phyloP scores from a whole-genome alignment of 2,329 filamentous ascomycete genomes.

The Stachybotrys echinatus region DNA sequence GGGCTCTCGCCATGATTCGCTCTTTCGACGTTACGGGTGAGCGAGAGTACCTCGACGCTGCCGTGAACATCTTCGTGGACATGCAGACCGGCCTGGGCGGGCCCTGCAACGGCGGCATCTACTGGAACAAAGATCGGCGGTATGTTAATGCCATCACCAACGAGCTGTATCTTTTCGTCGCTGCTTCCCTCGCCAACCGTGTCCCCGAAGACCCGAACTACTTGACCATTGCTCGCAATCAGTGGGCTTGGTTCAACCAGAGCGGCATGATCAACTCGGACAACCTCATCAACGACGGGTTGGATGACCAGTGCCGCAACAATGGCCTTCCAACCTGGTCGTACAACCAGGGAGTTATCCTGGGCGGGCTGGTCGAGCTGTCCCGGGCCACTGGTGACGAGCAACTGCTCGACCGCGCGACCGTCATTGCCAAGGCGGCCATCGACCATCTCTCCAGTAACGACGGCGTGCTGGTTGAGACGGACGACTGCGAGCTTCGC shows the following conservation, averaged over 20 bases:
- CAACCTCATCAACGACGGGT: conserved; percentile 49
- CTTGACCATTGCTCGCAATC: conserved; percentile 40
- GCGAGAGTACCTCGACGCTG: conserved; percentile 45
- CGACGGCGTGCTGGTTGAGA: conserved; percentile 39
- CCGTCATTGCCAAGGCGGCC: conserved; percentile 39
- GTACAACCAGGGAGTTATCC: conserved; percentile 55
- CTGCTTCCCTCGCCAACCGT: conserved; percentile 47
- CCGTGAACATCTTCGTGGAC: conserved; percentile 50
- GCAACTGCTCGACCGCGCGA: not conserved
- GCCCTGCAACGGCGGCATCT: conserved; percentile 49
- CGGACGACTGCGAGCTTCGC: conserved; percentile 26
- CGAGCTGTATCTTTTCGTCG: conserved; percentile 50
- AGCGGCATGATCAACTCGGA: conserved; percentile 47
- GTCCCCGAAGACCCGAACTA: conserved; percentile 34
- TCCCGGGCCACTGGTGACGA: conserved; percentile 36
- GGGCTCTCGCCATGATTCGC: conserved; percentile 54
- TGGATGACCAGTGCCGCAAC: conserved; percentile 43
- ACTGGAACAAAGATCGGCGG: conserved; percentile 47
- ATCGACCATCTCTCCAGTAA: conserved; percentile 38
- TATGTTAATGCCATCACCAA: conserved; percentile 54
- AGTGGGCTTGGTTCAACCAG: conserved; percentile 48
- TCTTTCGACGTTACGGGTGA: conserved; percentile 50
- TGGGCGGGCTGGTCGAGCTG: conserved; percentile 50
- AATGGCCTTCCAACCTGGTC: conserved; percentile 45
- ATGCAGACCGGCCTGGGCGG: conserved; percentile 43